These are phyloP conservation scores for Fraxinus excelsior DNA, from an alignment of 257 asterid genomes.

Conservation along the genomic window DNA sequence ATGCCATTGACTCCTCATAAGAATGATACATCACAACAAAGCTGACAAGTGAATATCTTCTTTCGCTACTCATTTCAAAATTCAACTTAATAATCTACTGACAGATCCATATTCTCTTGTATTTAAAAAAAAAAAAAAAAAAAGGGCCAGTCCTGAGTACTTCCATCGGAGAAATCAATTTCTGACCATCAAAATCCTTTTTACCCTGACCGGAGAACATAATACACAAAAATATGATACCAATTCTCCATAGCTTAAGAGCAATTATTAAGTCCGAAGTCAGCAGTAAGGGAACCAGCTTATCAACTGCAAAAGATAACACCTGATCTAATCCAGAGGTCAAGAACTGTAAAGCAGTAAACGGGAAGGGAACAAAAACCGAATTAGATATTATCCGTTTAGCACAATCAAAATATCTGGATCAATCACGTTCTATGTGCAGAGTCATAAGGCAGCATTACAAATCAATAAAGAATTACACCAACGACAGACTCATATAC, in stretches of 20 bases:
- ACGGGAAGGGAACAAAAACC: not conserved
- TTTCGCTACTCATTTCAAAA: no score
- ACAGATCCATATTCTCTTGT: no score
- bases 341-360: not conserved
- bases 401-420: not conserved
- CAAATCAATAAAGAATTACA: slow-evolving; percentile 13
- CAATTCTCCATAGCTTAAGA: not conserved
- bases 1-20: no score
- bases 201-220: no score
- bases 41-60: no score
- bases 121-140: no score
- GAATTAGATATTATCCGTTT: not conserved
- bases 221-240: not conserved
- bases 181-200: no score
- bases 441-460: not conserved
- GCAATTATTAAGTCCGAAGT: not conserved
- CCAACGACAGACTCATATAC: slow-evolving; percentile 16
- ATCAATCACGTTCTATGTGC: not conserved
- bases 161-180: no score
- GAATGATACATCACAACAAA: no score
- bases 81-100: no score
- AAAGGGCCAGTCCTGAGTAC: no score
- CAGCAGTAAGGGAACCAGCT: not conserved
- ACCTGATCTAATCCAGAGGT: not conserved
- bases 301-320: not conserved